These are phyloP conservation scores for Globisporangium nodosum DNA, from an alignment of 352 stramenopile species.

Conservation along the genomic window DNA sequence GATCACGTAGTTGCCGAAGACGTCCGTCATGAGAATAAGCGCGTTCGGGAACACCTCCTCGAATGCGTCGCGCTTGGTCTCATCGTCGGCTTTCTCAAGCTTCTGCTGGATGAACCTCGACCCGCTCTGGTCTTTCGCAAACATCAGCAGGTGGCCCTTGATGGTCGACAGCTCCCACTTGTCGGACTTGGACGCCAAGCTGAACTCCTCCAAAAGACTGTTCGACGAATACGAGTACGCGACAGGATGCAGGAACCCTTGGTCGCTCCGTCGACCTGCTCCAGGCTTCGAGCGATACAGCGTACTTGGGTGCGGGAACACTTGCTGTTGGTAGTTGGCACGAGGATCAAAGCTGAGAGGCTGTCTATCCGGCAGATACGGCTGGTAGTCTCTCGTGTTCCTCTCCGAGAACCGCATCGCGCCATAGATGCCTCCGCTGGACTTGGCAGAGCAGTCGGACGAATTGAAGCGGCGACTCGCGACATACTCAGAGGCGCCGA, in stretches of 20 bases:
- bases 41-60: slow-evolving; percentile 79
- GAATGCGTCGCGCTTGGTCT: slow-evolving; percentile 67
- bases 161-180: slow-evolving; percentile 81
- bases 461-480: slow-evolving; percentile 1
- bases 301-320: slow-evolving; percentile 18
- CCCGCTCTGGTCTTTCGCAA: slow-evolving; percentile 81
- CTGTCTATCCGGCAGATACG: slow-evolving; percentile 1
- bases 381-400: slow-evolving; percentile 1
- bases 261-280: slow-evolving; percentile 20
- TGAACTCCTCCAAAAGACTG: slow-evolving; percentile 81
- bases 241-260: slow-evolving; percentile 43
- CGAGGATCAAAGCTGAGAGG: slow-evolving; percentile 15
- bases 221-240: slow-evolving; percentile 65
- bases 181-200: slow-evolving; percentile 52
- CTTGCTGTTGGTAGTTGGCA: slow-evolving; percentile 19
- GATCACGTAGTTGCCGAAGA: slow-evolving; percentile 99
- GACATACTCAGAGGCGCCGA: slow-evolving; percentile 1
- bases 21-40: slow-evolving; percentile 85
- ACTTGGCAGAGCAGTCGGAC: slow-evolving; percentile 2
- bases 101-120: slow-evolving; percentile 88
- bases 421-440: slow-evolving; percentile 5
- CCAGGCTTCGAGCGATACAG: slow-evolving; percentile 27
- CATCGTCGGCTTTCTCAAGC: slow-evolving; percentile 78
- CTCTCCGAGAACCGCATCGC: slow-evolving; percentile 7
- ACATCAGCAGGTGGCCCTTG: slow-evolving; percentile 80